Percentiles rank a stretch among this genome's conserved stretches.
Evolutionary conservation across 352 stramenopile species (phyloP).

Genomic region (Pythium phragmitis): DNA sequence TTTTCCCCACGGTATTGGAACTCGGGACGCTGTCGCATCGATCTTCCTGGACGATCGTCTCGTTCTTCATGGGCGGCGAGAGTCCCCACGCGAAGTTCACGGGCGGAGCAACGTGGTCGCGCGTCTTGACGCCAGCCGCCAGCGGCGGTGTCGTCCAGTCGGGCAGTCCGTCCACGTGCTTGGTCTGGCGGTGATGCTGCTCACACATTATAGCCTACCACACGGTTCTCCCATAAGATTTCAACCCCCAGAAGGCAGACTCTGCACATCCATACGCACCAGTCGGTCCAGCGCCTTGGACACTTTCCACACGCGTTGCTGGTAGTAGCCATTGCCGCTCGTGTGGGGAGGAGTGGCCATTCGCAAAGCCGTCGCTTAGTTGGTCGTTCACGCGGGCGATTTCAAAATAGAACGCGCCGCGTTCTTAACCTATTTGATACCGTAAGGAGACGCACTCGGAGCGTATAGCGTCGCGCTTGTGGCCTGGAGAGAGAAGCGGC

Average conservation of each 20-base stretch:
- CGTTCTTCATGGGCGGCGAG: neutral
- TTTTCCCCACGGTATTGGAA: neutral
- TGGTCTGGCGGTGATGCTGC: slow-evolving; percentile 48
- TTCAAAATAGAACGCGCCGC: slow-evolving; percentile 10
- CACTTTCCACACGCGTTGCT: slow-evolving; percentile 54
- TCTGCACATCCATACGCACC: neutral
- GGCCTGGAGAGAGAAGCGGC: neutral
- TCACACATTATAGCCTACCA: slow-evolving; percentile 48
- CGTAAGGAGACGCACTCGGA: neutral
- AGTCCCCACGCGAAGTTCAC: slow-evolving; percentile 53
- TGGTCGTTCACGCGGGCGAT: neutral
- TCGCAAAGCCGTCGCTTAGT: neutral
- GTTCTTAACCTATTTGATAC: neutral
- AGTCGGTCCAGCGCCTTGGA: slow-evolving; percentile 44
- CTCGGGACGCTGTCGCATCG: neutral
- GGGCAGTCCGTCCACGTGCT: slow-evolving; percentile 43
- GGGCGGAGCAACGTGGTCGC: slow-evolving; percentile 23
- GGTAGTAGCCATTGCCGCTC: slow-evolving; percentile 7
- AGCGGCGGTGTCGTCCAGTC: slow-evolving; percentile 41
- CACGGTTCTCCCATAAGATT: neutral
- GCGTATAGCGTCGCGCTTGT: too few relatives aligned
- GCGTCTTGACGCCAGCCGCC: slow-evolving; percentile 41
- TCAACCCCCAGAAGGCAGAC: neutral
- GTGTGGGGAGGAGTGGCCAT: neutral
- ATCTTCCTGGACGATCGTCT: neutral